A percentile compares a stretch with the other conserved stretches of the same genome.
These are phyloP conservation scores for Cytauxzoon felis DNA, from an alignment of 169 alveolate genomes.

Conservation along the genomic window DNA sequence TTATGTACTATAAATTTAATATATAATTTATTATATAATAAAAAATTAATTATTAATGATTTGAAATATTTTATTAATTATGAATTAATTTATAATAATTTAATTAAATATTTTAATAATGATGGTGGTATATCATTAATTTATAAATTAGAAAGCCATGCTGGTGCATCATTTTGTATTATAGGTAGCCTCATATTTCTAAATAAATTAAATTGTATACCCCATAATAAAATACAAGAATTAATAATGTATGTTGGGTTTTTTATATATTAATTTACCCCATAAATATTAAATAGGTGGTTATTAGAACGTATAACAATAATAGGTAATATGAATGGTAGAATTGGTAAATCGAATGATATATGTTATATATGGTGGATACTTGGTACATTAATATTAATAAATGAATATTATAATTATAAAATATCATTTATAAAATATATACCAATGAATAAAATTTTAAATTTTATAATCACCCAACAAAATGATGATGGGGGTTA, in stretches of 20 bases:
- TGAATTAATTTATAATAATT: conserved; percentile 9
- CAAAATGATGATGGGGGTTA: conserved; percentile 49
- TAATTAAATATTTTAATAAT: conserved; percentile 53
- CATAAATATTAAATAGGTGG: conserved; percentile 27
- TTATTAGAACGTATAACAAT: conserved; percentile 23
- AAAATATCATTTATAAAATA: not conserved
- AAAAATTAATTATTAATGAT: not conserved
- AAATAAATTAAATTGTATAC: not conserved
- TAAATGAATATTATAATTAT: conserved; percentile 4
- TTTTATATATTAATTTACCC: not conserved
- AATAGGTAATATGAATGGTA: conserved; percentile 66
- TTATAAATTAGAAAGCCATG: conserved; percentile 65
- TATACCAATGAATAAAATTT: not conserved
- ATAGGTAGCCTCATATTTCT: conserved; percentile 23
- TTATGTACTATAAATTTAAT: conserved; percentile 11
- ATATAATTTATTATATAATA: not conserved
- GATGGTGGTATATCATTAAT: conserved; percentile 69
- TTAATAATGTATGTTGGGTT: conserved; percentile 20
- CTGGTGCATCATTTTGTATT: conserved; percentile 71
- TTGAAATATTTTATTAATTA: conserved; percentile 7
- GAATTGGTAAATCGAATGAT: conserved; percentile 67
- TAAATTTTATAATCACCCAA: conserved; percentile 26
- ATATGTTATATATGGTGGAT: conserved; percentile 75
- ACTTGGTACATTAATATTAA: conserved; percentile 53
- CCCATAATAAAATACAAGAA: not conserved